A percentile compares a stretch with the other conserved stretches of the same genome.
phyloP scores from a whole-genome alignment of 2,329 filamentous ascomycete species.

The Monilinia aucupariae region DNA sequence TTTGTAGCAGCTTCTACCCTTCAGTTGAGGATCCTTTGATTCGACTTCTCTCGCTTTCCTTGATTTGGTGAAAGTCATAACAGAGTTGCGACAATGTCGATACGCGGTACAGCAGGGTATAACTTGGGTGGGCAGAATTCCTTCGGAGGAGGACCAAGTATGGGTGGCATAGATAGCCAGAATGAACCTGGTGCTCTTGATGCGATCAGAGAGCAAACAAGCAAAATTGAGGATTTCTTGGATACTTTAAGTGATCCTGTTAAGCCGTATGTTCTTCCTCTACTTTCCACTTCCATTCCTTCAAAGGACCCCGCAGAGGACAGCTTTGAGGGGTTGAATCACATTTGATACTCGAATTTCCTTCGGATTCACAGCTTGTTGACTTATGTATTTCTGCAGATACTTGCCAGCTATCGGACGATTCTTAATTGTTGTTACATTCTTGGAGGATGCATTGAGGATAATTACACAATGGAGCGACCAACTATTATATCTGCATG shows the following conservation, averaged over 20 bases:
- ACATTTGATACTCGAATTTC: neutral
- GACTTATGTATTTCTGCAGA: constrained; percentile 43
- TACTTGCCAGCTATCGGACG: constrained; percentile 93
- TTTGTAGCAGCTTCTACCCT: neutral
- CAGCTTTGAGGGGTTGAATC: constrained; percentile 2
- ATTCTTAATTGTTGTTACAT: constrained; percentile 96
- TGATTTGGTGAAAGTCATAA: constrained; percentile 28
- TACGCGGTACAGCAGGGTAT: constrained; percentile 48
- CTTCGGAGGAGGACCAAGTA: constrained; percentile 35
- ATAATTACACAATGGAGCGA: constrained; percentile 98
- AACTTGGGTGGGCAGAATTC: constrained; percentile 37
- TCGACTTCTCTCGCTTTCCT: constrained; percentile 4
- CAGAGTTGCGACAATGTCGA: constrained; percentile 44
- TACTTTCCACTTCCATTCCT: neutral
- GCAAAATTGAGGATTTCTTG: constrained; percentile 93
- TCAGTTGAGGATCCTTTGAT: neutral
- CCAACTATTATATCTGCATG: constrained; percentile 85
- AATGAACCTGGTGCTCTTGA: constrained; percentile 54
- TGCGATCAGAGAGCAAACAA: constrained; percentile 86
- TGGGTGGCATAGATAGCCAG: constrained; percentile 29
- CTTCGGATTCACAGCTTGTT: constrained; percentile 17
- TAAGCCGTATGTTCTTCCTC: constrained; percentile 69
- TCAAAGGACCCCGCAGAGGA: constrained; percentile 17
- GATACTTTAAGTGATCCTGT: constrained; percentile 84
- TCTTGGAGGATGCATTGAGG: constrained; percentile 90